These are phyloP conservation scores for Biancaea sappan DNA, from an alignment of 306 rosid genomes.

Conservation along the genomic window DNA sequence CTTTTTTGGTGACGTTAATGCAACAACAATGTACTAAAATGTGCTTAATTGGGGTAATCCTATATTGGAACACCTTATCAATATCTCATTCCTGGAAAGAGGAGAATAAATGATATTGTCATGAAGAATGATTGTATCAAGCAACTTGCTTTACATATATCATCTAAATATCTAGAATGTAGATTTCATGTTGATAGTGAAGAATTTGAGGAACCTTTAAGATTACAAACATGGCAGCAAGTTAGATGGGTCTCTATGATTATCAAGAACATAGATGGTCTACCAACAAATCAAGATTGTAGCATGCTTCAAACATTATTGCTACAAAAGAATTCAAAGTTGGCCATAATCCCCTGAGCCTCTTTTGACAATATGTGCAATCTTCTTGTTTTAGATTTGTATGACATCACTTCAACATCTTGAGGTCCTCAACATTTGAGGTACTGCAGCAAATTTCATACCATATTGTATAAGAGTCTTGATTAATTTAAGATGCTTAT, in stretches of 20 bases:
- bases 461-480: neutral
- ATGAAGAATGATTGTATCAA: neutral
- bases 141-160: conserved; percentile 8
- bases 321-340: neutral
- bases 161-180: neutral
- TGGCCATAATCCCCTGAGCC: neutral
- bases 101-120: neutral
- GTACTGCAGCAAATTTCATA: neutral
- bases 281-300: neutral
- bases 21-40: conserved; percentile 2
- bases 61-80: conserved; percentile 27
- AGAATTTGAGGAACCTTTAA: neutral
- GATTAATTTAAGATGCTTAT: neutral
- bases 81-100: conserved; percentile 13
- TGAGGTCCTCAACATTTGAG: conserved; percentile 18
- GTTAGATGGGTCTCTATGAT: conserved; percentile 8
- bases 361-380: conserved; percentile 1
- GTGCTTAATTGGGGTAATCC: conserved; percentile 8
- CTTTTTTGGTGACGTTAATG: conserved; percentile 30
- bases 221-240: neutral
- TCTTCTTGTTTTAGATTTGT: conserved; percentile 8
- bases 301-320: neutral
- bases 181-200: neutral
- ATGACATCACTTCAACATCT: conserved; percentile 3
- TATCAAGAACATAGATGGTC: neutral